Percentiles rank a stretch among this genome's conserved stretches.
These are phyloP conservation scores for Ogataea naganishii DNA, from an alignment of 805 yeast species.

Conservation along the genomic window DNA sequence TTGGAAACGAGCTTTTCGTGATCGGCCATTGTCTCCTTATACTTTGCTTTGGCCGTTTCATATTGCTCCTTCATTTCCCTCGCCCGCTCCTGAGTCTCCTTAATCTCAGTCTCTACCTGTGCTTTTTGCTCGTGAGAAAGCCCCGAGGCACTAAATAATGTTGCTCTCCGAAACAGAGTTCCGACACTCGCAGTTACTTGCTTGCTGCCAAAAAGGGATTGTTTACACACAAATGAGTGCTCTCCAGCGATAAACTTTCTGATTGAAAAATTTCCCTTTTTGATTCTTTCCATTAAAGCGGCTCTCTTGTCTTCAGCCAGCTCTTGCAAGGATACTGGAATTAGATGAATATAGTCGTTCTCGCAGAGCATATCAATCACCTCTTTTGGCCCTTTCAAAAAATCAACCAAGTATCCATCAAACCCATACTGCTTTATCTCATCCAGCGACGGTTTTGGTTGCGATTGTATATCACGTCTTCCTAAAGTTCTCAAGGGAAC, in stretches of 20 bases:
- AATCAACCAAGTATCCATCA: slow-evolving; percentile 71
- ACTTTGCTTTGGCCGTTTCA: slow-evolving; percentile 8
- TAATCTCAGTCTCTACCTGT: slow-evolving; percentile 9
- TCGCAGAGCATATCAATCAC: slow-evolving; percentile 70
- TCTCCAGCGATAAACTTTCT: slow-evolving; percentile 54
- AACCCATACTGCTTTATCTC: slow-evolving; percentile 50
- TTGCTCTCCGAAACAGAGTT: slow-evolving; percentile 15
- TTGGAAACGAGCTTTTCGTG: too few species aligned
- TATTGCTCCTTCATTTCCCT: slow-evolving; percentile 8
- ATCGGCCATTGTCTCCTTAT: slow-evolving; percentile 4
- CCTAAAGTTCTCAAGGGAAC: slow-evolving; percentile 49
- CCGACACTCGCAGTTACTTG: slow-evolving; percentile 40
- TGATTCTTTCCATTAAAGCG: slow-evolving; percentile 22
- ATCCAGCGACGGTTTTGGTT: slow-evolving; percentile 12
- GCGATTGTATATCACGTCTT: slow-evolving; percentile 5
- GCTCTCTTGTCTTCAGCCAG: slow-evolving; percentile 31
- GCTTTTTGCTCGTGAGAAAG: slow-evolving; percentile 20
- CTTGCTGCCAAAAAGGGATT: slow-evolving; percentile 57
- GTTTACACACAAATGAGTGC: slow-evolving; percentile 36
- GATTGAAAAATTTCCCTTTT: slow-evolving; percentile 36
- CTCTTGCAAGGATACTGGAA: slow-evolving; percentile 55
- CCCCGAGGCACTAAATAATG: slow-evolving; percentile 25
- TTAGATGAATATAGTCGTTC: slow-evolving; percentile 34
- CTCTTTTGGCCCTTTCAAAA: slow-evolving; percentile 59
- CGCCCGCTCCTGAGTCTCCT: slow-evolving; percentile 7